phyloP scores from a whole-genome alignment of 352 stramenopile genomes.

The Phytophthora pini region DNA sequence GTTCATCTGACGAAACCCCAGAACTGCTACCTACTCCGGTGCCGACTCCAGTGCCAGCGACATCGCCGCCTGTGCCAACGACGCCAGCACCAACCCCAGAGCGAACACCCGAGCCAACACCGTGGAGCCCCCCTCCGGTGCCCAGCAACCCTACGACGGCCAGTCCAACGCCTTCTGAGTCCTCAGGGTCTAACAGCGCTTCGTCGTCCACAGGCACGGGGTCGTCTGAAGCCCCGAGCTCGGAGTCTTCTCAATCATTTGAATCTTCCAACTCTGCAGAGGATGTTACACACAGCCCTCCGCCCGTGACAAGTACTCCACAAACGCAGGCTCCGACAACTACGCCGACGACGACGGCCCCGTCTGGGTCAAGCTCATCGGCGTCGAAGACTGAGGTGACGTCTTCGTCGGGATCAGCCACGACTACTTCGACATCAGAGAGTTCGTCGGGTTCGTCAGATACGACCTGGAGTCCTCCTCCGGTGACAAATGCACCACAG shows the following conservation, averaged over 20 bases:
- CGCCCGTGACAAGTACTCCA: slow-evolving; percentile 34
- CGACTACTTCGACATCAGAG: slow-evolving; percentile 12
- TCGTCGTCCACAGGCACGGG: slow-evolving; percentile 11
- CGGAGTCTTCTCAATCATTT: slow-evolving; percentile 15
- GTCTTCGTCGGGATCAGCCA: slow-evolving; percentile 22
- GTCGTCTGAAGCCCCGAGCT: slow-evolving; percentile 8
- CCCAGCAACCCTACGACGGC: slow-evolving; percentile 20
- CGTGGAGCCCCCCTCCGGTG: slow-evolving; percentile 32
- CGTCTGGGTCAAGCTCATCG: slow-evolving; percentile 23
- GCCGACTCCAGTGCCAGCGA: slow-evolving; percentile 11
- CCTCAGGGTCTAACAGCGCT: slow-evolving; percentile 17
- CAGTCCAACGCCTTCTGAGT: slow-evolving; percentile 15
- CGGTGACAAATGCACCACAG: slow-evolving; percentile 26
- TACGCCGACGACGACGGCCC: slow-evolving; percentile 9
- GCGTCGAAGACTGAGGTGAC: slow-evolving; percentile 8
- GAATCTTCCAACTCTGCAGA: slow-evolving; percentile 7
- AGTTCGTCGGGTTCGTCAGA: slow-evolving; percentile 24
- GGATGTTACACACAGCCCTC: slow-evolving; percentile 26
- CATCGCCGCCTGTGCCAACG: slow-evolving; percentile 8
- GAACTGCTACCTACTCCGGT: slow-evolving; percentile 1
- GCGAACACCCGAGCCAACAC: slow-evolving; percentile 15
- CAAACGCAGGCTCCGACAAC: slow-evolving; percentile 25
- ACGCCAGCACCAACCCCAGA: slow-evolving; percentile 16
- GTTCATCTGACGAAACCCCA: slow-evolving; percentile 14
- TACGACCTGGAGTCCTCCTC: slow-evolving; percentile 29